A percentile compares a stretch with the other conserved stretches of the same genome.
Evolutionary conservation across 441 rosid genomes (phyloP).

Genomic region (Dalechampia spathulata): DNA sequence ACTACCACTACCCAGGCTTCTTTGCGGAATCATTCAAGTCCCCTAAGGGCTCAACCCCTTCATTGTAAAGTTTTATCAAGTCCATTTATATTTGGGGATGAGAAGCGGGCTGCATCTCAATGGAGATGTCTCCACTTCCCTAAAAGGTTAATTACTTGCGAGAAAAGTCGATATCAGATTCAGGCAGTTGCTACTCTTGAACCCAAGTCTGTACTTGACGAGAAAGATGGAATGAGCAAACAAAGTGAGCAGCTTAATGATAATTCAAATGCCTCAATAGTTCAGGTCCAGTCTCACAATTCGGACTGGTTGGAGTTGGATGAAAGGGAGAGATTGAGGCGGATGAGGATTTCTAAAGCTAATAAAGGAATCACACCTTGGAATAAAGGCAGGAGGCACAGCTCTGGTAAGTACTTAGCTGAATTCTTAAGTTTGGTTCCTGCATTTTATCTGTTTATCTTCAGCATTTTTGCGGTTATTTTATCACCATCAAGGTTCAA

Average conservation of each 20-base stretch:
- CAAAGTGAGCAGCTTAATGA: constrained; percentile 15
- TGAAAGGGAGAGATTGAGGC: constrained; percentile 60
- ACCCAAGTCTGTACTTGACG: constrained; percentile 32
- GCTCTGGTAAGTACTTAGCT: constrained; percentile 48
- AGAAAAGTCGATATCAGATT: constrained; percentile 29
- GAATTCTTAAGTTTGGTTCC: constrained; percentile 4
- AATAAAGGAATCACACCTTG: constrained; percentile 89
- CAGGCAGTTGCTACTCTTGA: constrained; percentile 70
- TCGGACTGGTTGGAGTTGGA: constrained; percentile 38
- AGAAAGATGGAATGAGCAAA: constrained; percentile 22
- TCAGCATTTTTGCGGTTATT: constrained; percentile 1
- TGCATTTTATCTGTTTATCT: constrained; percentile 4
- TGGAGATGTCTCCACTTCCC: constrained; percentile 40
- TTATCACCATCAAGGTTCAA: not conserved
- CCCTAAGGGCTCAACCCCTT: constrained; percentile 39
- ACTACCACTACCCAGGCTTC: constrained; percentile 60
- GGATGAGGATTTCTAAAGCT: constrained; percentile 84
- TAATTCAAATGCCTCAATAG: constrained; percentile 17
- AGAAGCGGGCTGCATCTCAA: constrained; percentile 18
- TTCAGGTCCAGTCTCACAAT: constrained; percentile 11
- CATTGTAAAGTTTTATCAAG: constrained; percentile 37
- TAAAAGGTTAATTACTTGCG: constrained; percentile 20
- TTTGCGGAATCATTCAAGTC: constrained; percentile 51
- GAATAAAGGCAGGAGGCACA: constrained; percentile 97
- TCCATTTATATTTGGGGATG: constrained; percentile 30